phyloP scores from a whole-genome alignment of 352 stramenopile genomes.

The Peronospora destructor region DNA sequence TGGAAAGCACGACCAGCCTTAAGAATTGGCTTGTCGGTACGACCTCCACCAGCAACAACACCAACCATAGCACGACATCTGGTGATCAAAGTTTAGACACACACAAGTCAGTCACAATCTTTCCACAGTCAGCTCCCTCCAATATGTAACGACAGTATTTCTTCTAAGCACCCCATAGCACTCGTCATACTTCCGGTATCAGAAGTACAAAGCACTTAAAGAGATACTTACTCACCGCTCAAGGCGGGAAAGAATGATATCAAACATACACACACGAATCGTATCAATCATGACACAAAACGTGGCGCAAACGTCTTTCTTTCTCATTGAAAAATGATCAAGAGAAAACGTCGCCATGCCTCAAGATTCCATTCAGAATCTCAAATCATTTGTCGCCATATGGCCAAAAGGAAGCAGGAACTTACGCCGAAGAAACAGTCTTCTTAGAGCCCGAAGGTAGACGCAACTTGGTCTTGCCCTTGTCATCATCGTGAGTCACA shows the following conservation, averaged over 20 bases:
- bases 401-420: conserved; percentile 29
- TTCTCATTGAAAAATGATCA: conserved; percentile 9
- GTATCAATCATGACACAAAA: conserved; percentile 2
- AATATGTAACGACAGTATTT: conserved; percentile 4
- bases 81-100: conserved; percentile 25
- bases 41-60: conserved; percentile 96
- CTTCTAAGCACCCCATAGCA: conserved; percentile 10
- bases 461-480: conserved; percentile 93
- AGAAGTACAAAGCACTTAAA: conserved; percentile 11
- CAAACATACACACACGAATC: conserved; percentile 34
- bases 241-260: conserved; percentile 48
- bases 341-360: conserved; percentile 30
- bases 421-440: conserved; percentile 90
- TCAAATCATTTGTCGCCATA: conserved; percentile 25
- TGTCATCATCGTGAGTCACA: conserved; percentile 98
- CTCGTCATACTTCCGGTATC: background rate
- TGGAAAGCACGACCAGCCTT: conserved; percentile 97
- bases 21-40: conserved; percentile 98
- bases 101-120: conserved; percentile 27
- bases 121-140: background rate
- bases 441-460: conserved; percentile 96
- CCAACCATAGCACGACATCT: conserved; percentile 94
- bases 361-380: conserved; percentile 9
- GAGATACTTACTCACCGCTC: conserved; percentile 83
- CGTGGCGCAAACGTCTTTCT: conserved; percentile 24